Percentiles rank a stretch among this genome's conserved stretches.
Evolutionary conservation across 495 filamentous ascomycete species (phyloP).

Genomic region (Lophiostoma macrostomum): DNA sequence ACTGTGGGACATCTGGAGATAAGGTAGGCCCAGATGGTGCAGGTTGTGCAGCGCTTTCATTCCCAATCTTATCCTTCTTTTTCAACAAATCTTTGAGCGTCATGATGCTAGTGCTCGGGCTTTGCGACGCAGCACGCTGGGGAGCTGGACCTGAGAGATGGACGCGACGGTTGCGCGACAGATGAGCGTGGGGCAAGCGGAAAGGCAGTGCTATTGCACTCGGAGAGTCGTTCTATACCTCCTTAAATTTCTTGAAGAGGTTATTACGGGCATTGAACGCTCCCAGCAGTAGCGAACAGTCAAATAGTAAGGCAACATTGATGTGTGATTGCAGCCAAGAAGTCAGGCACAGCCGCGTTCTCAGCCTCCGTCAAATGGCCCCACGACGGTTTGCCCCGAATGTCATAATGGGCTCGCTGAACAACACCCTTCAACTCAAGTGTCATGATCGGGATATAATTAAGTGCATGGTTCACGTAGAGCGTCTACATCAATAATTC

Average conservation of each 20-base stretch:
- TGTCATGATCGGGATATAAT: too few relatives aligned
- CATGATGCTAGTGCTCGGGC: slow-evolving; percentile 49
- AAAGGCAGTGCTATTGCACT: slow-evolving; percentile 10
- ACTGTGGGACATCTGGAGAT: slow-evolving; percentile 56
- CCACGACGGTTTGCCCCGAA: too few relatives aligned
- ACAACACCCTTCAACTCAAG: too few relatives aligned
- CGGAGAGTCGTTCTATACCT: slow-evolving; percentile 27
- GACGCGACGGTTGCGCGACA: slow-evolving; percentile 4
- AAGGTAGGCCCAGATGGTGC: slow-evolving; percentile 8
- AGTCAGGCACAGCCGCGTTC: slow-evolving; percentile 25
- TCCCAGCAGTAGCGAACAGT: slow-evolving; percentile 4
- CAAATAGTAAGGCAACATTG: slow-evolving; percentile 27
- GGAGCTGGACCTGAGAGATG: not conserved
- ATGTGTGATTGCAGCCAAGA: slow-evolving; percentile 14
- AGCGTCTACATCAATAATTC: too few relatives aligned
- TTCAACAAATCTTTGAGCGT: slow-evolving; percentile 69
- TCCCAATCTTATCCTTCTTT: slow-evolving; percentile 62
- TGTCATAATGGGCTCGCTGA: too few relatives aligned
- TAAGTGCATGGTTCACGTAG: too few relatives aligned
- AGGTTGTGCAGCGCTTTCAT: slow-evolving; percentile 30
- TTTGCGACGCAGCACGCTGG: not conserved
- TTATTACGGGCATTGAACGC: slow-evolving; percentile 12
- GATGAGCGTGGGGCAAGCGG: not conserved
- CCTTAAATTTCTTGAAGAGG: slow-evolving; percentile 10
- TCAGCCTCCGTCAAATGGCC: slow-evolving; percentile 34